phyloP scores from a whole-genome alignment of 139 green algal species.

The Penium margaritaceum region DNA sequence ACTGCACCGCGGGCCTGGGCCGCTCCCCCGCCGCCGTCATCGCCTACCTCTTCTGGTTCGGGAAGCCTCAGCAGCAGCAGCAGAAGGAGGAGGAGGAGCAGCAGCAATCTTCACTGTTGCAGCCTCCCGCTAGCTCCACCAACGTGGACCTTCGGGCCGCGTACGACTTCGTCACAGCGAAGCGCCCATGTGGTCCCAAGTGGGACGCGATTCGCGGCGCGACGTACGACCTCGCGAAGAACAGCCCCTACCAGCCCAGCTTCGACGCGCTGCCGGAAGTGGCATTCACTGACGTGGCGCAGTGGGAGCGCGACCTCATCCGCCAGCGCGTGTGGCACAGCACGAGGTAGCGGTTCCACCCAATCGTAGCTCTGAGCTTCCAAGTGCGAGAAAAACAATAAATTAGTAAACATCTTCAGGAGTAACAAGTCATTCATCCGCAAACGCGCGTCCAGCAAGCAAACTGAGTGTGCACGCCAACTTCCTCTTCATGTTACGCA shows the following conservation, averaged over 20 bases:
- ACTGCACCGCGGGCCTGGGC: conserved; percentile 53
- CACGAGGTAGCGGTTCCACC: not conserved
- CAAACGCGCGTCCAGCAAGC: too few species aligned
- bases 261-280: conserved; percentile 14
- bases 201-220: conserved; percentile 45
- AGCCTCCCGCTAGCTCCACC: too few species aligned
- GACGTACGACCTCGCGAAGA: conserved; percentile 39
- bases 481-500: too few species aligned
- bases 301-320: conserved; percentile 16
- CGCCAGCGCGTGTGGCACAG: conserved; percentile 6
- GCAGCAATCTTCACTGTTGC: too few species aligned
- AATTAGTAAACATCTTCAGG: too few species aligned
- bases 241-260: not conserved
- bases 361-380: not conserved
- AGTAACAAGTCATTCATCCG: too few species aligned
- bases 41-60: conserved; percentile 51
- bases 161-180: conserved; percentile 45
- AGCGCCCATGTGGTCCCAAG: conserved; percentile 48
- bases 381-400: too few species aligned
- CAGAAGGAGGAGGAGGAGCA: not conserved
- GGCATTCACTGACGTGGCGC: conserved; percentile 16
- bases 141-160: conserved; percentile 23
- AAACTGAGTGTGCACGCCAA: too few species aligned
- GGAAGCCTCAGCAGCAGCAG: not conserved
- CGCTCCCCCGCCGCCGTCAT: conserved; percentile 44